These are phyloP conservation scores for Lineolata rhizophorae DNA, from an alignment of 495 filamentous ascomycete genomes.

Conservation along the genomic window DNA sequence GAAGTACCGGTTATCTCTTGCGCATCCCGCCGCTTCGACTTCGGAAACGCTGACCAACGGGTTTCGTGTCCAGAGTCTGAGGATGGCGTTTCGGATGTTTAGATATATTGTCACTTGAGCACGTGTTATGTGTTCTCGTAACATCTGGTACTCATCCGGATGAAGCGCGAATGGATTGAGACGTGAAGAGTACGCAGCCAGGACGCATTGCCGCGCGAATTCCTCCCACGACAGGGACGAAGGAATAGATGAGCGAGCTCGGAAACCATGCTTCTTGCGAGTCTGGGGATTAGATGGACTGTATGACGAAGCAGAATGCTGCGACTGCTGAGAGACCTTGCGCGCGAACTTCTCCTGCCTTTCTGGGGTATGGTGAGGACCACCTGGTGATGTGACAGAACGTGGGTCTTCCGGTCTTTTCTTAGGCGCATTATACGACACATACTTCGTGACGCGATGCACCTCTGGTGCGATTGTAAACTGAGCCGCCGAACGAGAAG, in stretches of 20 bases:
- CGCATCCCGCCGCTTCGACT: slow-evolving; percentile 83
- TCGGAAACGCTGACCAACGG: slow-evolving; percentile 66
- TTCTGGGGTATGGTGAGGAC: neutral
- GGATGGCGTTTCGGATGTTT: slow-evolving; percentile 88
- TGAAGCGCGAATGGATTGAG: slow-evolving; percentile 80
- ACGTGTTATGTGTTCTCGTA: slow-evolving; percentile 64
- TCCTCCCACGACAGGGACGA: slow-evolving; percentile 43
- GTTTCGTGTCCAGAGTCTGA: slow-evolving; percentile 79
- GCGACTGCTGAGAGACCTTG: no score
- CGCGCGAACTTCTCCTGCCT: neutral
- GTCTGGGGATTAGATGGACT: no score
- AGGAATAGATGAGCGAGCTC: slow-evolving; percentile 41
- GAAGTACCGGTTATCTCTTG: slow-evolving; percentile 79
- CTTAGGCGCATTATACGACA: neutral
- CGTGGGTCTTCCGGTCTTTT: neutral
- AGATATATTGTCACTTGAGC: slow-evolving; percentile 88
- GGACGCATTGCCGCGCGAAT: slow-evolving; percentile 72
- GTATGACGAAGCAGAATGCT: no score
- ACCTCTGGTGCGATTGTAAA: no score
- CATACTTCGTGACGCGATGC: no score
- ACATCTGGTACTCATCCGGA: slow-evolving; percentile 56
- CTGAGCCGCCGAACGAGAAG: no score
- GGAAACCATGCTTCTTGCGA: neutral
- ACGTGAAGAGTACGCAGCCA: slow-evolving; percentile 71
- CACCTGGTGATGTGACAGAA: neutral